phyloP scores from a whole-genome alignment of 345 rosid species.

The Cochlearia excelsa region DNA sequence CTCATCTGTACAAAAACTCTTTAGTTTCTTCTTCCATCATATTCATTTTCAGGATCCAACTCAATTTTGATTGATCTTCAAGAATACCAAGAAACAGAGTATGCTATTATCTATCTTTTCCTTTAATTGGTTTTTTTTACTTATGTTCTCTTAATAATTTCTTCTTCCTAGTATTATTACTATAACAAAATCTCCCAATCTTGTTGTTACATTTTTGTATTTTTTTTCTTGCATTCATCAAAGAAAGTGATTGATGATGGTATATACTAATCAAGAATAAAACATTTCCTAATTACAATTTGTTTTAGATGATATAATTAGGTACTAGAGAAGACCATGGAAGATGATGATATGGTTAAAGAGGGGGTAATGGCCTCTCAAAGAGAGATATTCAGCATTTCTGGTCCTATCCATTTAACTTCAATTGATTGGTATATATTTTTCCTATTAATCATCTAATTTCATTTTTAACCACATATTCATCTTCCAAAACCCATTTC shows the following conservation, averaged over 20 bases:
- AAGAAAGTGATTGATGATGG: slow-evolving; percentile 1
- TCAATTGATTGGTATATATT: slow-evolving; percentile 51
- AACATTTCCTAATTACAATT: not conserved
- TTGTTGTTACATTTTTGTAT: not conserved
- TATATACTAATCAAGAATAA: not conserved
- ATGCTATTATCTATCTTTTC: not conserved
- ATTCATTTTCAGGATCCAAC: slow-evolving; percentile 5
- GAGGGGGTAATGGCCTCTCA: slow-evolving; percentile 36
- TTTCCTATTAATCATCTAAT: not conserved
- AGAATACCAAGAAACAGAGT: slow-evolving; percentile 1
- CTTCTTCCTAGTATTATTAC: not conserved
- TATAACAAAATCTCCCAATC: not conserved
- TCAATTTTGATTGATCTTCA: not conserved
- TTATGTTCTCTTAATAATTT: too few species aligned
- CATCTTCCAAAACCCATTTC: slow-evolving; percentile 19
- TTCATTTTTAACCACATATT: slow-evolving; percentile 7
- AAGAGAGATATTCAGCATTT: slow-evolving; percentile 47
- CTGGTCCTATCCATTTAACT: slow-evolving; percentile 59
- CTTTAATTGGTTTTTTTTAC: not conserved
- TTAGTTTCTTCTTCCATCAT: not conserved
- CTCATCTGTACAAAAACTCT: slow-evolving; percentile 5
- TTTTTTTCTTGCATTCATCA: not conserved
- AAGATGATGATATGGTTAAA: slow-evolving; percentile 26
- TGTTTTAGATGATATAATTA: slow-evolving; percentile 8
- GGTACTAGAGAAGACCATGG: slow-evolving; percentile 32